Base-by-base conservation (phyloP, 169 alveolate genomes). In the Condylostoma magnum region DNA sequence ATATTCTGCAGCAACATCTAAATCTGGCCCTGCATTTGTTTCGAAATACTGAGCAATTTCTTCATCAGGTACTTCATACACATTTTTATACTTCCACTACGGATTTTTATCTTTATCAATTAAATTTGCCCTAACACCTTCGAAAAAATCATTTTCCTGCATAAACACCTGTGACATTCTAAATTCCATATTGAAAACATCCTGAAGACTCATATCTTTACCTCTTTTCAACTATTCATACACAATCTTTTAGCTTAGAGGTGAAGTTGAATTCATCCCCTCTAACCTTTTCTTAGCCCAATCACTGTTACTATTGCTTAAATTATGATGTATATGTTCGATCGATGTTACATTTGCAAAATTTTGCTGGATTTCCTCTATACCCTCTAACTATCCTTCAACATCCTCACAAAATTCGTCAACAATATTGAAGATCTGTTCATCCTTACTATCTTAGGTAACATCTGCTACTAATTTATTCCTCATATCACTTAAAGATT, bases 41-140 rank as follows among this genome's bases (percentile, higher is more conserved):
- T 67, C 83, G 55, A 89, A 89, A 79, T 83, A 89, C 38, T 47
- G 47, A 8, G 66, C 77, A 31, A 85, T 63, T 34, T 80, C 85
- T 0, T 79, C 43, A 20, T 85, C 27, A 4, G 84, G 83, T 15
- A 89, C 90, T 0, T 82, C 90, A 22, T 63, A 69, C 3, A 87
- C 72, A 36, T 65, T 54, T 56, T 79, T 74, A 56, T 75, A 82
- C 46, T 36, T 66, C 94, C 94, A 91, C 38, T 80, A 48, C 4
- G 96, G 96, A 25, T 65, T 65, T 46, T 79, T 80, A 67, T 82
- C 90, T 67, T 86, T 91, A 66, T 84, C 93, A 15, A 91, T 60
- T n/a, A 91, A 82, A 0, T 77, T 72, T 2, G 93, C 88, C 56
- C 93, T 81, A 28, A 88, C 91, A n/a, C 96, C 96, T 65, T 91